phyloP scores from a whole-genome alignment of 306 rosid genomes.

The Sicyos edulis region DNA sequence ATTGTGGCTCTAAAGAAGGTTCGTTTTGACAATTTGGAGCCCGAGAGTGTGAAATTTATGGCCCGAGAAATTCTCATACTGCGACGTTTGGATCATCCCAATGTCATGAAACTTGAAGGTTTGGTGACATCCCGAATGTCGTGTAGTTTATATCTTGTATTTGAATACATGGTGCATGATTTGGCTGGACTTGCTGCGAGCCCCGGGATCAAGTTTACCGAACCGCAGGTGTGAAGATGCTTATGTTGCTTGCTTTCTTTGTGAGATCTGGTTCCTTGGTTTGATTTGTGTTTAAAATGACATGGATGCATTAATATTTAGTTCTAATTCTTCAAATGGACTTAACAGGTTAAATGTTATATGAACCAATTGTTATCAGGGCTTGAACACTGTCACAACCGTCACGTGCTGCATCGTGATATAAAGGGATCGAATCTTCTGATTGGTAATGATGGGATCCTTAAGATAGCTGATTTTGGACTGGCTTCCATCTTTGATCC shows the following conservation, averaged over 20 bases:
- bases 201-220: conserved; percentile 68
- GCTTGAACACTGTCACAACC: conserved; percentile 78
- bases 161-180: conserved; percentile 85
- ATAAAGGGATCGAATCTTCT: conserved; percentile 90
- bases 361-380: conserved; percentile 84
- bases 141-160: conserved; percentile 80
- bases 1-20: conserved; percentile 83
- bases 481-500: conserved; percentile 82
- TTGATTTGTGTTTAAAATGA: no score
- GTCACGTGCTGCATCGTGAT: conserved; percentile 77
- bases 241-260: not conserved
- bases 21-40: conserved; percentile 87
- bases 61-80: conserved; percentile 87
- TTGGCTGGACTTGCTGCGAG: conserved; percentile 90
- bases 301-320: conserved; percentile 17
- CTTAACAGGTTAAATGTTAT: conserved; percentile 70
- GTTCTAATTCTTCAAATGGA: conserved; percentile 29
- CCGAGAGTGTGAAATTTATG: conserved; percentile 89
- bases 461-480: conserved; percentile 89
- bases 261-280: conserved; percentile 8
- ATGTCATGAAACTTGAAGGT: conserved; percentile 80
- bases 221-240: conserved; percentile 54
- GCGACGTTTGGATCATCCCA: conserved; percentile 82
- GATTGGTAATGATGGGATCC: conserved; percentile 68
- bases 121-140: conserved; percentile 88